Base-by-base conservation (phyloP, 345 rosid genomes). In the Capsella bursapastoris region DNA sequence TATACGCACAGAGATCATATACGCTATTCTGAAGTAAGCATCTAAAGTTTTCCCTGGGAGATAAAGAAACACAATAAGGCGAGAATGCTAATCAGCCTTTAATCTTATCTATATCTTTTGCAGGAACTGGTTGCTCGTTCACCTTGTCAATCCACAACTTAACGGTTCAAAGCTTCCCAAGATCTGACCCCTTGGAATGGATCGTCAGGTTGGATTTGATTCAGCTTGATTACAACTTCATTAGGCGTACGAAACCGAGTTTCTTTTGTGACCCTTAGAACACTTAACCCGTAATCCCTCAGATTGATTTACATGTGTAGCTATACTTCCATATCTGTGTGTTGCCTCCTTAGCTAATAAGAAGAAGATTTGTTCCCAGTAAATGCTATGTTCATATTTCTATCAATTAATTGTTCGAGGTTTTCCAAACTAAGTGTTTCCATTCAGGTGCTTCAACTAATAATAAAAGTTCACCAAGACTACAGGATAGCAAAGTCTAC, bases 21-120 rank as follows among this genome's bases (percentile, higher is more conserved):
- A 18, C 97, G 96, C 11, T 92, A 86, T 73, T 91, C 99, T 5
- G 91, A 95, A 93, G 97, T 92, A 89, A 72, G 76, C 73, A 66
- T 65, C 48, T 63, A 16, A 63, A 37, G 7, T 47, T 69, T 68
- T 31, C 31, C n/a, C 5, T 41, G 2, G 16, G 5, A 75, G 29
- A 60, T 50, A 31, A 25, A 41, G 40, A 38, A 48, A 47, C 71
- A 45, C 49, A 69, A 37, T 66, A 4, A 43, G 16, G 28, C 14
- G 6, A 66, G 9, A 48, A 55, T 31, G 18, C 63, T 57, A 66
- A 71, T 44, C 8, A 12, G 0, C 34, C 34, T 69, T 62, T 43
- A 5, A 25, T 57, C 15, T 41, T 65, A 10, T 7, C 62, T 56
- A 45, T 11, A 32, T 59, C 11, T 57, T 74, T 81, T 43, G 66